Percentiles rank a stretch among this genome's conserved stretches.
Conservation (phyloP, 495 filamentous ascomycete species). For the Annulohypoxylon maeteangense region DNA sequence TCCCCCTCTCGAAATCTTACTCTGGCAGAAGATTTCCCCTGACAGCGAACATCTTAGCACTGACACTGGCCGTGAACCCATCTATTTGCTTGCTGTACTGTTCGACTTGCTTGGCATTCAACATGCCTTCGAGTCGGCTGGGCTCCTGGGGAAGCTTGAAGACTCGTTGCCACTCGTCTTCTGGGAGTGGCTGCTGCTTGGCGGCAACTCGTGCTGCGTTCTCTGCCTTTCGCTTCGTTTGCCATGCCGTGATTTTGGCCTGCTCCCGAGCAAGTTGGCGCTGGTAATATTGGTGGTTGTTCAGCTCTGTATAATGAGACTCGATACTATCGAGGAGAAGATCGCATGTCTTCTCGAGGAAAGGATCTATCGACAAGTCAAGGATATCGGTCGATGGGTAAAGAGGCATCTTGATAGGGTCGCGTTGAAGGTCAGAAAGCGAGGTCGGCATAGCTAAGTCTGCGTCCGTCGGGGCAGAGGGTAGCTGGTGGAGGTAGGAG, state of each 20-base stretch:
- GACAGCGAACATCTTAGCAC: conserved; percentile 97
- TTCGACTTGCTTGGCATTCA: conserved; percentile 95
- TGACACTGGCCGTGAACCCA: conserved; percentile 91
- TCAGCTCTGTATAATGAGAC: conserved; percentile 95
- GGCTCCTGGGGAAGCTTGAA: conserved; percentile 98
- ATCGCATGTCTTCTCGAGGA: conserved; percentile 98
- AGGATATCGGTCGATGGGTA: conserved; percentile 88
- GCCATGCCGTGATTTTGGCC: conserved; percentile 94
- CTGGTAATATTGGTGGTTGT: conserved; percentile 99
- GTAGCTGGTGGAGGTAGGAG: conserved; percentile 89
- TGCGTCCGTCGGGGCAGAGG: conserved; percentile 62
- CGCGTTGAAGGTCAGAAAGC: conserved; percentile 74
- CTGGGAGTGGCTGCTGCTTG: conserved; percentile 88
- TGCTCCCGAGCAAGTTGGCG: conserved; percentile 95
- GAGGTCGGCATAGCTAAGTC: conserved; percentile 78
- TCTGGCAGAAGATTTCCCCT: conserved; percentile 73
- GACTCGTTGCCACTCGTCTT: conserved; percentile 97
- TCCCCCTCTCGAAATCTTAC: conserved; percentile 38
- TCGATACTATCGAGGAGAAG: conserved; percentile 96
- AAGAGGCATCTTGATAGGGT: conserved; percentile 68
- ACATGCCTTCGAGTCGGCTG: conserved; percentile 86
- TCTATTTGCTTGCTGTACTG: conserved; percentile 98
- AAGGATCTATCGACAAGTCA: conserved; percentile 94
- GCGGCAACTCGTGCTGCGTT: conserved; percentile 83
- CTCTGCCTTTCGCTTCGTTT: conserved; percentile 93